These are phyloP conservation scores for Theobroma cacao DNA, from an alignment of 345 rosid genomes.

Conservation along the genomic window DNA sequence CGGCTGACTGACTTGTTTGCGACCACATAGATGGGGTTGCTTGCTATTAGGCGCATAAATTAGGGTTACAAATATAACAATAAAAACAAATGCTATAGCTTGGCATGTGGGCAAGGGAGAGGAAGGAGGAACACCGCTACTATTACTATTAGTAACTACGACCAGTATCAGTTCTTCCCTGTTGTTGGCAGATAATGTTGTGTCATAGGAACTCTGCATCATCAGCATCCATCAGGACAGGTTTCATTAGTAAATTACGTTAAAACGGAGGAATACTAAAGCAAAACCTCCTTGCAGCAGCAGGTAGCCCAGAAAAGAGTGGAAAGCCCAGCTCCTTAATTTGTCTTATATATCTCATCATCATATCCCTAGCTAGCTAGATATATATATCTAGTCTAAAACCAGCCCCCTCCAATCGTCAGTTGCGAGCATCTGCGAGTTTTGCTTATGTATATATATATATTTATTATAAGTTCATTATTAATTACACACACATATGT, in stretches of 20 bases:
- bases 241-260: not conserved
- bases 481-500: slow-evolving; percentile 12
- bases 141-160: slow-evolving; percentile 21
- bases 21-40: not conserved
- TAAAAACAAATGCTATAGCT: not conserved
- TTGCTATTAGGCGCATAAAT: not conserved
- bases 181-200: slow-evolving; percentile 16
- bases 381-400: not conserved
- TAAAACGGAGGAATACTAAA: not conserved
- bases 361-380: not conserved
- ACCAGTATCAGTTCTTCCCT: slow-evolving; percentile 18
- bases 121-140: not conserved
- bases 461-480: not conserved
- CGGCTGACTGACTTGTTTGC: not conserved
- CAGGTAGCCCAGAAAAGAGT: not conserved
- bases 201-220: slow-evolving; percentile 21
- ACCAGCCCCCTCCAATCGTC: not conserved
- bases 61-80: not conserved
- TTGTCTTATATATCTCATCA: not conserved
- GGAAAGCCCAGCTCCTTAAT: not conserved
- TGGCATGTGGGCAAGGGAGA: not conserved
- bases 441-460: not conserved
- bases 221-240: slow-evolving; percentile 8
- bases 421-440: slow-evolving; percentile 9
- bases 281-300: not conserved